A percentile compares a stretch with the other conserved stretches of the same genome.
Evolutionary conservation across 2,329 filamentous ascomycete species (phyloP).

Genomic region (Penicillium sp.): DNA sequence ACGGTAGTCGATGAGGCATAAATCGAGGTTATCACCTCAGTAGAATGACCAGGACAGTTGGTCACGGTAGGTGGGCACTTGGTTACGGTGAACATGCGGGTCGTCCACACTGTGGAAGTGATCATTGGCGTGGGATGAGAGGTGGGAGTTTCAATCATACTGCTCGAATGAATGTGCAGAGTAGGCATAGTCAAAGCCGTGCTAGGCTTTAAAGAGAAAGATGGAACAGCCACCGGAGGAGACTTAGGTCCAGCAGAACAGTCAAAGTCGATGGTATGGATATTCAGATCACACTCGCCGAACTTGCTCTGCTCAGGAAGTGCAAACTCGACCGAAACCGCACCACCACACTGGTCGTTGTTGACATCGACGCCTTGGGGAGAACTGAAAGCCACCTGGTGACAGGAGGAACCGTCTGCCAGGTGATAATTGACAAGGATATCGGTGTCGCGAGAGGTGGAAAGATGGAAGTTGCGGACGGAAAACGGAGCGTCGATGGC

Average conservation of each 20-base stretch:
- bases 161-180: background rate
- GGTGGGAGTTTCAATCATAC: background rate
- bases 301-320: conserved; percentile 53
- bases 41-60: conserved; percentile 50
- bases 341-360: conserved; percentile 89
- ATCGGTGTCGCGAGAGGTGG: conserved; percentile 67
- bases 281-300: conserved; percentile 63
- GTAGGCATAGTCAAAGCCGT: background rate
- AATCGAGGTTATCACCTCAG: conserved; percentile 49
- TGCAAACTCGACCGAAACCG: conserved; percentile 67
- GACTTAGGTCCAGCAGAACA: conserved; percentile 16
- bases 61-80: conserved; percentile 33
- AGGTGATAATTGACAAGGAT: conserved; percentile 82
- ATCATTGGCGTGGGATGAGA: conserved; percentile 5
- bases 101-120: conserved; percentile 31
- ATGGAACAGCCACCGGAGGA: background rate
- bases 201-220: conserved; percentile 16
- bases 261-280: conserved; percentile 19
- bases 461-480: conserved; percentile 66
- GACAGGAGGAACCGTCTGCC: conserved; percentile 74
- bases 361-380: conserved; percentile 62
- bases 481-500: conserved; percentile 55
- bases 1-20: conserved; percentile 55
- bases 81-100: conserved; percentile 32
- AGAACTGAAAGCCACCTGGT: conserved; percentile 65